phyloP scores from a whole-genome alignment of 441 rosid genomes.

The Gossypium davidsonii region DNA sequence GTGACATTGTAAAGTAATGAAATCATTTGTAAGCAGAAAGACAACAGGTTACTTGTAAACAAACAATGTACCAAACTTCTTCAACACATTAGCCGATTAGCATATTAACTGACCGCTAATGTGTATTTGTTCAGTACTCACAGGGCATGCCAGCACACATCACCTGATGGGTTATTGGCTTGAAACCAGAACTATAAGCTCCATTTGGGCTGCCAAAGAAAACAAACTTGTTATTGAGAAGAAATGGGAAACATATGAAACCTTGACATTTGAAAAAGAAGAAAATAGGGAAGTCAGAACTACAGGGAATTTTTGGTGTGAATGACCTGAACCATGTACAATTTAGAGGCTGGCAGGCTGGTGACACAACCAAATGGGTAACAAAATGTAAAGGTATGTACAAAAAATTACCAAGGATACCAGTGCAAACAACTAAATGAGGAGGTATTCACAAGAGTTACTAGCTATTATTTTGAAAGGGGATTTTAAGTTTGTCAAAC shows the following conservation, averaged over 20 bases:
- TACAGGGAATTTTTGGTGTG: background rate
- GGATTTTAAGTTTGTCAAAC: background rate
- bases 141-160: constrained; percentile 50
- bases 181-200: constrained; percentile 93
- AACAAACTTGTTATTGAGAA: background rate
- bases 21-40: background rate
- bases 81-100: background rate
- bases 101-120: background rate
- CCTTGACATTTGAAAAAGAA: background rate
- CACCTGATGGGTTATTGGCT: constrained; percentile 96
- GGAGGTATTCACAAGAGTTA: background rate
- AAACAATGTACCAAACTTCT: background rate
- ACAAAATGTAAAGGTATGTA: background rate
- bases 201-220: constrained; percentile 73
- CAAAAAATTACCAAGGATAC: background rate
- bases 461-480: background rate
- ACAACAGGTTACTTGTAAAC: background rate
- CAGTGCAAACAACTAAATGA: background rate
- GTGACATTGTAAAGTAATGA: background rate
- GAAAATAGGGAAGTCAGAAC: background rate
- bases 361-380: background rate
- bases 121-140: constrained; percentile 11
- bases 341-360: background rate
- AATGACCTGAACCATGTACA: background rate
- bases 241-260: background rate